Evolutionary conservation across 2,329 filamentous ascomycete genomes (phyloP).

Genomic region (Paraphoma chrysanthemicola): DNA sequence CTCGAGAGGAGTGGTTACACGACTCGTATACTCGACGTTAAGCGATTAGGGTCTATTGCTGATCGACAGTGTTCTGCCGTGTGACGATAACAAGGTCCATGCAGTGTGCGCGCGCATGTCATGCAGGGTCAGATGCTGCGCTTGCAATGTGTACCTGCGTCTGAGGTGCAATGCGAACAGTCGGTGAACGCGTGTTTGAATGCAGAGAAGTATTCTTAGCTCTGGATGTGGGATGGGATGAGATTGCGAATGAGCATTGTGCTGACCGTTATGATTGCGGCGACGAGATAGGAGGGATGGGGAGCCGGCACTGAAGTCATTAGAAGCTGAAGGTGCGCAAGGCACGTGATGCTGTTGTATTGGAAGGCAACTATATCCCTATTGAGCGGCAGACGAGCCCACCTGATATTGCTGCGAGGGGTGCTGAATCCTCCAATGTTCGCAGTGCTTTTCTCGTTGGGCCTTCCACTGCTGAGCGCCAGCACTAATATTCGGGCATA

Average conservation of each 20-base stretch:
- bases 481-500: neutral
- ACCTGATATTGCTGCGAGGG: too few relatives aligned
- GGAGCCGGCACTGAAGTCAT: neutral
- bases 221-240: neutral
- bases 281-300: neutral
- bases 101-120: neutral
- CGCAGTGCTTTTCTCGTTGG: too few relatives aligned
- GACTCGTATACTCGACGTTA: neutral
- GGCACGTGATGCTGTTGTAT: too few relatives aligned
- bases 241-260: neutral
- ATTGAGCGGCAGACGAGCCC: too few relatives aligned
- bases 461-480: too few relatives aligned
- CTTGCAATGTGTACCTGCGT: neutral
- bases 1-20: neutral
- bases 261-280: neutral
- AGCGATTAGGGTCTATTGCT: too few relatives aligned
- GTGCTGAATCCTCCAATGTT: too few relatives aligned
- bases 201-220: neutral
- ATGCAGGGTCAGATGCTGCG: neutral
- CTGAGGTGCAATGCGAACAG: neutral
- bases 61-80: neutral
- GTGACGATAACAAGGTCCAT: neutral
- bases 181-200: neutral
- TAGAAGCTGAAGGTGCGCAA: too few relatives aligned
- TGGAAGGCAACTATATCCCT: too few relatives aligned